Percentiles rank a stretch among this genome's conserved stretches.
Evolutionary conservation across 352 stramenopile genomes (phyloP).

Genomic region (Phytophthora sp.): DNA sequence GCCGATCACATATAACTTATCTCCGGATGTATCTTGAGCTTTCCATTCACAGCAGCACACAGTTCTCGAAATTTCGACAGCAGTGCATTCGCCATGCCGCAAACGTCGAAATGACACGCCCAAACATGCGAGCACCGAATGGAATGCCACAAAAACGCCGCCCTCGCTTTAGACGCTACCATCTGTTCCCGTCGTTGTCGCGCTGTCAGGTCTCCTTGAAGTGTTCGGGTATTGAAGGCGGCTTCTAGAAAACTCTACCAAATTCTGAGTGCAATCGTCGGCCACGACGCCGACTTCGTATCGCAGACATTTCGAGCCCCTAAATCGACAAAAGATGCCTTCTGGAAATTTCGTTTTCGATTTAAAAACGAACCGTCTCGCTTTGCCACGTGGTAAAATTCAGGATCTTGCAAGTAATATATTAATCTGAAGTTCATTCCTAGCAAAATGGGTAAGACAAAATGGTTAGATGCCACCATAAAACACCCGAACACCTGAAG

Average conservation of each 20-base stretch:
- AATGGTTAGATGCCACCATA: neutral
- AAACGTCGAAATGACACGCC: no score
- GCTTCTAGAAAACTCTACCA: no score
- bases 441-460: neutral
- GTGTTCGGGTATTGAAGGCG: neutral
- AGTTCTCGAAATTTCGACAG: neutral
- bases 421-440: constrained; percentile 1
- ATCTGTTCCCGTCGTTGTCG: neutral
- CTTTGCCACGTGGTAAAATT: neutral
- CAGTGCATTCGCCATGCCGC: no score
- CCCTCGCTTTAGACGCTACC: neutral
- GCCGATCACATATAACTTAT: no score
- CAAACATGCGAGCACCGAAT: no score
- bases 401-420: neutral
- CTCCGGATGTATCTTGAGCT: no score
- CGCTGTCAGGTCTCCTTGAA: neutral
- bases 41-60: no score
- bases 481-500: neutral
- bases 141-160: no score
- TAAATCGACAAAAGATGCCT: neutral
- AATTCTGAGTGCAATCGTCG: no score
- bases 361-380: constrained; percentile 5
- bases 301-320: neutral
- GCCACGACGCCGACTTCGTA: neutral
- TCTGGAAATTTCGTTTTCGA: constrained; percentile 19